Evolutionary conservation across 768 basidiomycete genomes (phyloP).

Genomic region (Hysterangium stoloniferum): DNA sequence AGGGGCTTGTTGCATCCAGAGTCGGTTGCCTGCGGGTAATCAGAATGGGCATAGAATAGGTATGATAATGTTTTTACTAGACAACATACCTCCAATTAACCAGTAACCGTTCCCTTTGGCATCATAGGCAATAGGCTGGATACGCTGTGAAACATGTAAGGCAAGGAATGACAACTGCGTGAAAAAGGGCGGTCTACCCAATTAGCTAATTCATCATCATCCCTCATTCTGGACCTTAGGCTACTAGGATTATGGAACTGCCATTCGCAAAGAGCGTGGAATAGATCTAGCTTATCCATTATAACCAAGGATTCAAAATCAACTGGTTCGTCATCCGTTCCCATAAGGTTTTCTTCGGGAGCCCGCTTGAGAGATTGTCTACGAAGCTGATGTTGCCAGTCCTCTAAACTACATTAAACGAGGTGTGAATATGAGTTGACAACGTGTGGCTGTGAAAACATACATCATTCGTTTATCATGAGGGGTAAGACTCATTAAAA

Average conservation of each 20-base stretch:
- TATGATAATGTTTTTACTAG: slow-evolving; percentile 5
- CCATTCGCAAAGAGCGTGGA: slow-evolving; percentile 75
- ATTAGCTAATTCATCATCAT: slow-evolving; percentile 64
- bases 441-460: slow-evolving; percentile 24
- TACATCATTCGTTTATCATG: slow-evolving; percentile 74
- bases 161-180: slow-evolving; percentile 8
- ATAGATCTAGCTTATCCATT: slow-evolving; percentile 63
- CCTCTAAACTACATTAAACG: slow-evolving; percentile 44
- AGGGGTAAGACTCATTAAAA: slow-evolving; percentile 63
- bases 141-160: slow-evolving; percentile 42
- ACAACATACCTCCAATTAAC: slow-evolving; percentile 65
- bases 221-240: slow-evolving; percentile 65
- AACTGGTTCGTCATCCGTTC: slow-evolving; percentile 39
- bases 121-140: slow-evolving; percentile 82
- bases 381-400: slow-evolving; percentile 72
- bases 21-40: slow-evolving; percentile 54
- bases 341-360: slow-evolving; percentile 65
- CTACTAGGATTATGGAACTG: slow-evolving; percentile 75
- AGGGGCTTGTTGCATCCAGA: slow-evolving; percentile 77
- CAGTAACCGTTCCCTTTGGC: slow-evolving; percentile 73
- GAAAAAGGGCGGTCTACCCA: slow-evolving; percentile 51
- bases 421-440: slow-evolving; percentile 16
- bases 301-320: slow-evolving; percentile 42
- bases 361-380: slow-evolving; percentile 71
- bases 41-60: slow-evolving; percentile 3